A percentile compares a stretch with the other conserved stretches of the same genome.
Evolutionary conservation across 208 protist species (phyloP).

Genomic region (Angomonas desouzai): DNA sequence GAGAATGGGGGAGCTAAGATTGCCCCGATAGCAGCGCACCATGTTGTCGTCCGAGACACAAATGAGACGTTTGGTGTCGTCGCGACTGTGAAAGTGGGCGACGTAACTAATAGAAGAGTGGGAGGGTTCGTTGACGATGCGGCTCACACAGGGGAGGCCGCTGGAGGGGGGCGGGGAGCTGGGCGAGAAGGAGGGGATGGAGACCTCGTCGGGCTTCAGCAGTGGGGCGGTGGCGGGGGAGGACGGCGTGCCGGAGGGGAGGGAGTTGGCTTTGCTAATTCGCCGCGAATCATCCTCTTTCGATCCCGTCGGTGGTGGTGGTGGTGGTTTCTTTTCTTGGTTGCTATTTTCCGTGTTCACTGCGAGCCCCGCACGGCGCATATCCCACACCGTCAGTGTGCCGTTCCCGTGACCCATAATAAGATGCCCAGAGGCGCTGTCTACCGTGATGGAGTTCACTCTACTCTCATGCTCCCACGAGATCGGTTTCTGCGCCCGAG

Average conservation of each 20-base stretch:
- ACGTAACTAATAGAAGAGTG: slow-evolving; percentile 63
- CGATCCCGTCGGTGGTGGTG: no score
- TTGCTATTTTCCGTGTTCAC: slow-evolving; percentile 27
- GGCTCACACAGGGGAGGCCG: slow-evolving; percentile 18
- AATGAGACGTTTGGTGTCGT: slow-evolving; percentile 72
- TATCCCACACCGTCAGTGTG: slow-evolving; percentile 76
- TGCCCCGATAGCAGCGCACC: slow-evolving; percentile 72
- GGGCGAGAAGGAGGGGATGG: not conserved
- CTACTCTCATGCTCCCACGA: slow-evolving; percentile 61
- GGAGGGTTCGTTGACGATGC: slow-evolving; percentile 67
- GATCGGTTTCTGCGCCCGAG: slow-evolving; percentile 43
- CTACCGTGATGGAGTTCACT: slow-evolving; percentile 74
- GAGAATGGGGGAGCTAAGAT: slow-evolving; percentile 27
- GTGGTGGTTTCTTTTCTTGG: slow-evolving; percentile 8
- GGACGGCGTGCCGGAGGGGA: not conserved
- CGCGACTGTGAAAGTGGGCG: slow-evolving; percentile 48
- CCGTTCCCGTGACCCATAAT: slow-evolving; percentile 82
- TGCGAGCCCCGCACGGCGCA: slow-evolving; percentile 51
- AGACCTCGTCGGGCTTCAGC: slow-evolving; percentile 6
- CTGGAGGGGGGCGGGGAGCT: not conserved
- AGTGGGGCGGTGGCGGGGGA: not conserved
- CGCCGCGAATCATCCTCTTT: not conserved
- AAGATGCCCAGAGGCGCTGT: slow-evolving; percentile 49
- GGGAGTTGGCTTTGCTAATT: not conserved
- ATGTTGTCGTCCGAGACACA: slow-evolving; percentile 77